Base-by-base conservation (phyloP, 495 filamentous ascomycete genomes). In the Penicillium canescens region DNA sequence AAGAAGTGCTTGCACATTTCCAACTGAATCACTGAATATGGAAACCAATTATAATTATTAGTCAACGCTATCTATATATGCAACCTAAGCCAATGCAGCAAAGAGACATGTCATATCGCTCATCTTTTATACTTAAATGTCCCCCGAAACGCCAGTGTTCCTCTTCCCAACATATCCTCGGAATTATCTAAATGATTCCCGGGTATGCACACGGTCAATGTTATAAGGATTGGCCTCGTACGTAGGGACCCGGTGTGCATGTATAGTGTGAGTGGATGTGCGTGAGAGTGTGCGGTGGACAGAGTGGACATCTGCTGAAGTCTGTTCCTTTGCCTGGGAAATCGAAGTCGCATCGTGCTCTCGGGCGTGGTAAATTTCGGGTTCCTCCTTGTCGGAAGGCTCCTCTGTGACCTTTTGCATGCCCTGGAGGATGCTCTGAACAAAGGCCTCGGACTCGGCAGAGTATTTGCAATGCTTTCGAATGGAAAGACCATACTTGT, bases 381-480 rank as follows among this genome's bases (percentile, higher is more conserved):
- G 24, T 28, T 42, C 45, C 11, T 58, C 40, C 3, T 44, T 37
- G 6, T 55, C 28, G 7, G 18, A n/a, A 8, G 20, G 0, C 33
- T 48, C 42, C 8, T 35, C n/a, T 7, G 20, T 23, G 1, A 42
- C 33, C 14, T 60, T 31, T 21, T 50, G 34, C 31, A 38, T 34
- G 8, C 18, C 50, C 5, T 47, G 51, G 9, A 61, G 54, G 34
- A 67, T 43, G 3, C 50, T 65, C 33, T 67, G 66, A 24, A 69
- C 60, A 40, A 71, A 71, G 2, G 66, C 66, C 16, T 63, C 61
- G 0, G 68, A 71, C 39, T 71, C 57, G 9, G 82, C 78, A 11
- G 89, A 83, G 60, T 79, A 92, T 70, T 85, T 87, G 79, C 88
- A 91, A 46, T 73, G 74, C 54, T 74, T 70, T 3, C 89, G 76